Evolutionary conservation across 2,329 filamentous ascomycete species (phyloP).

Genomic region (Aspergillus novofumigatus): DNA sequence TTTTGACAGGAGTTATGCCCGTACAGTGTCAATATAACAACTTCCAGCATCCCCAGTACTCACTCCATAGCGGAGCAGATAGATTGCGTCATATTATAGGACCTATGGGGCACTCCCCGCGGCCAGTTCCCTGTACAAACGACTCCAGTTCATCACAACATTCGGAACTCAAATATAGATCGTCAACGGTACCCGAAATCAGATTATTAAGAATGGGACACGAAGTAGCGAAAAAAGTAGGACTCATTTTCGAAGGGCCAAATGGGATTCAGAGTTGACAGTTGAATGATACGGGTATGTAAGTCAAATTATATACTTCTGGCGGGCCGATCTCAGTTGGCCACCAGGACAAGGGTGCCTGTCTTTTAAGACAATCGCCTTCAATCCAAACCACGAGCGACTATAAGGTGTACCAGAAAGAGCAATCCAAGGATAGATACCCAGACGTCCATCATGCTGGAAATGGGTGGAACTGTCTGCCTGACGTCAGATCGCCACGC

Average conservation of each 20-base stretch:
- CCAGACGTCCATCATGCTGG: neutral
- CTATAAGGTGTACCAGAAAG: neutral
- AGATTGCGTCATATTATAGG: neutral
- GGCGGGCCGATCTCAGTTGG: neutral
- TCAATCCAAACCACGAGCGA: neutral
- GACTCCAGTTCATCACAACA: neutral
- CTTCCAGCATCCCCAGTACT: neutral
- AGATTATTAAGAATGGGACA: too few relatives aligned
- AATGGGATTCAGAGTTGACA: neutral
- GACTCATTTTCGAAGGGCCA: neutral
- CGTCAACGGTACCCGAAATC: too few relatives aligned
- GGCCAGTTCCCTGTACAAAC: neutral
- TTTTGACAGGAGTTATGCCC: neutral
- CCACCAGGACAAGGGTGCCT: too few relatives aligned
- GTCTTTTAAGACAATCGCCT: neutral
- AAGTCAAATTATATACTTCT: neutral
- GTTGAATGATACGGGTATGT: neutral
- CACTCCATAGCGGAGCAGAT: neutral
- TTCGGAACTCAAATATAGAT: neutral
- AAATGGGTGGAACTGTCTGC: neutral
- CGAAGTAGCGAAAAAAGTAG: too few relatives aligned
- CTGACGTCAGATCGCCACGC: slow-evolving; percentile 6
- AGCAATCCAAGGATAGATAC: neutral
- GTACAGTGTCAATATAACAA: neutral
- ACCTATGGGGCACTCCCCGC: neutral